Evolutionary conservation across 2,329 filamentous ascomycete species (phyloP).

Genomic region (Ophiosphaerella korrae): DNA sequence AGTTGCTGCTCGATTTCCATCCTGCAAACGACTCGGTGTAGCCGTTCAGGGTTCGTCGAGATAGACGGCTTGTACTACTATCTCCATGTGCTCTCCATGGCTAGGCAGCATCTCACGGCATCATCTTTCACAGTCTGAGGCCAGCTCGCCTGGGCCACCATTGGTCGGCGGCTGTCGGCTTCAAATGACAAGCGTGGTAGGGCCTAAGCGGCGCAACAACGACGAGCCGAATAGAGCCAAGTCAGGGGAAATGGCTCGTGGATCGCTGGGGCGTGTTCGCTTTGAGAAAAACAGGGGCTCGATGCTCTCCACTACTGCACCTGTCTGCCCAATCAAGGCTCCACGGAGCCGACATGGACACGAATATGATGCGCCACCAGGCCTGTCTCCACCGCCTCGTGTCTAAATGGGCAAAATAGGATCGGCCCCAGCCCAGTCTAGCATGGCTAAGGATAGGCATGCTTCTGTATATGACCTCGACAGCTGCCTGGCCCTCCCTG

Average conservation of each 20-base stretch:
- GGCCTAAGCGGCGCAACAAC: slow-evolving; percentile 8
- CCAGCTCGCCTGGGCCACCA: not conserved
- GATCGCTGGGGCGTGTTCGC: slow-evolving; percentile 25
- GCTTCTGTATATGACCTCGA: slow-evolving; percentile 40
- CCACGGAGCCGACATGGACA: slow-evolving; percentile 5
- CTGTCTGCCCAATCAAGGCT: slow-evolving; percentile 24
- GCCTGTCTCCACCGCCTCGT: slow-evolving; percentile 28
- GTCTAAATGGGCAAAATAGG: slow-evolving; percentile 19
- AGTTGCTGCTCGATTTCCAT: not conserved
- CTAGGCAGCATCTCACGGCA: not conserved
- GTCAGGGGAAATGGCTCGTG: slow-evolving; percentile 33
- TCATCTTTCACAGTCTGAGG: slow-evolving; percentile 4
- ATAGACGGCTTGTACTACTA: slow-evolving; percentile 2
- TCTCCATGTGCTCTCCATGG: not conserved
- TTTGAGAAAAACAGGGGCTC: slow-evolving; percentile 27
- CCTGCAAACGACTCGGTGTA: not conserved
- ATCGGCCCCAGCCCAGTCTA: slow-evolving; percentile 20
- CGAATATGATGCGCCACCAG: slow-evolving; percentile 24
- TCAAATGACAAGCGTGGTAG: slow-evolving; percentile 5
- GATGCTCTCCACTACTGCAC: slow-evolving; percentile 16
- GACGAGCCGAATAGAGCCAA: slow-evolving; percentile 18
- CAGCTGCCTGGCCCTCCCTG: slow-evolving; percentile 30
- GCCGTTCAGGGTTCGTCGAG: not conserved
- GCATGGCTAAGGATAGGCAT: slow-evolving; percentile 28
- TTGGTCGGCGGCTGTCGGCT: slow-evolving; percentile 3